A percentile compares a stretch with the other conserved stretches of the same genome.
phyloP scores from a whole-genome alignment of 1,284 basidiomycete genomes.

The Fomitiporia mediterranea region DNA sequence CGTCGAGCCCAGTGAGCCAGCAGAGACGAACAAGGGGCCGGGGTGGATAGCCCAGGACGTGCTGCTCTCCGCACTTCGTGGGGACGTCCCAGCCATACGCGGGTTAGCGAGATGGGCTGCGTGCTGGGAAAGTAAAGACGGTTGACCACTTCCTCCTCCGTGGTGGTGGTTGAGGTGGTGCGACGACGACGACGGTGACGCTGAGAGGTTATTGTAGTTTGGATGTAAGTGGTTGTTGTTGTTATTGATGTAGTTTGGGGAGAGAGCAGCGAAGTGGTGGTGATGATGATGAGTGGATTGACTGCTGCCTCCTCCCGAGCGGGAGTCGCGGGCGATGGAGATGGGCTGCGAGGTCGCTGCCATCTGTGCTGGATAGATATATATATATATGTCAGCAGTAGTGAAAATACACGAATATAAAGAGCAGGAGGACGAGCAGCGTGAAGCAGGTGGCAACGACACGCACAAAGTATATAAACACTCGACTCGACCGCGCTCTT shows the following conservation, averaged over 20 bases:
- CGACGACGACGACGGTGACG: neutral
- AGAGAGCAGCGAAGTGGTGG: neutral
- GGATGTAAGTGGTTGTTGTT: too few relatives aligned
- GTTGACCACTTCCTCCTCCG: too few relatives aligned
- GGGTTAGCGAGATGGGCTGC: conserved; percentile 4
- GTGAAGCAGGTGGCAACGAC: too few relatives aligned
- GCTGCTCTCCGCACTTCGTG: conserved; percentile 10
- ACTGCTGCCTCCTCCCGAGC: conserved; percentile 1
- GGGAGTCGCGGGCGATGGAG: conserved; percentile 5
- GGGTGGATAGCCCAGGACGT: conserved; percentile 15
- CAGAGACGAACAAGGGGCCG: conserved; percentile 19
- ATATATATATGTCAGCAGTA: too few relatives aligned
- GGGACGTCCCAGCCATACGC: neutral
- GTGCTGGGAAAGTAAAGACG: neutral
- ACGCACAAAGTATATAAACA: too few relatives aligned
- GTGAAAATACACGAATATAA: too few relatives aligned
- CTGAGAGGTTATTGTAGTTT: neutral
- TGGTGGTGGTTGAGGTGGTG: neutral
- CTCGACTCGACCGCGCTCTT: too few relatives aligned
- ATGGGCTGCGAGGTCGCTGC: conserved; percentile 13
- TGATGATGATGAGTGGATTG: neutral
- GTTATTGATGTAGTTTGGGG: neutral
- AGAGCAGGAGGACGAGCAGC: too few relatives aligned
- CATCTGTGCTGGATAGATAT: neutral
- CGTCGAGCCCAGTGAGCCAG: conserved; percentile 6